Conservation (phyloP, 2,329 filamentous ascomycete species). For the Cladosporium sp. region DNA sequence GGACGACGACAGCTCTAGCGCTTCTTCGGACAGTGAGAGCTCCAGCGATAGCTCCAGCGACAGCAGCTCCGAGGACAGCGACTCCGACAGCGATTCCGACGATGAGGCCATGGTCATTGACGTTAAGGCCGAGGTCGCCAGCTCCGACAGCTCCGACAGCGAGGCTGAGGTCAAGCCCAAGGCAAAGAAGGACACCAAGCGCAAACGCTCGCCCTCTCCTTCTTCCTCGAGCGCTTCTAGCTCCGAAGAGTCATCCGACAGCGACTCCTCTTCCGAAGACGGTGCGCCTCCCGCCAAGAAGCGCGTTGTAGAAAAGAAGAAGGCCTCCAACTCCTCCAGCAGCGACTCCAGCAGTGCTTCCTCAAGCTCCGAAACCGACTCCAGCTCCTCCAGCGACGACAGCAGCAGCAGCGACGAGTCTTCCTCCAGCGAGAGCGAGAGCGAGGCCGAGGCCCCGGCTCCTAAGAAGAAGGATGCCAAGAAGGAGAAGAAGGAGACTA, state of each 20-base stretch:
- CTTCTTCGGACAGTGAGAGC: conserved; percentile 20
- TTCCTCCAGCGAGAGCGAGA: conserved; percentile 22
- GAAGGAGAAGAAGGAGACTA: conserved; percentile 24
- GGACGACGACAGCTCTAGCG: conserved; percentile 16
- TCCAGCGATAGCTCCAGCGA: conserved; percentile 16
- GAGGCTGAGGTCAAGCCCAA: conserved; percentile 16
- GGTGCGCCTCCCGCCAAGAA: conserved; percentile 36
- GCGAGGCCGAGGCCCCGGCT: conserved; percentile 21
- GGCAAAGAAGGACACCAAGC: conserved; percentile 17
- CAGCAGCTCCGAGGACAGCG: conserved; percentile 22
- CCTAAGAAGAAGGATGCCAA: conserved; percentile 23
- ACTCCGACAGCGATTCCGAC: conserved; percentile 26
- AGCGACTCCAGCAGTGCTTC: conserved; percentile 12
- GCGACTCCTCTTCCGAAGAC: conserved; percentile 21
- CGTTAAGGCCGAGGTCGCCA: conserved; percentile 8
- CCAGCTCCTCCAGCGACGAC: conserved; percentile 40
- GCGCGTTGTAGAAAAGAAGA: conserved; percentile 26
- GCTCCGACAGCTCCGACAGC: conserved; percentile 21
- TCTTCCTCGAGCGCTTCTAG: conserved; percentile 21
- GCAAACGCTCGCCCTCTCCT: conserved; percentile 21
- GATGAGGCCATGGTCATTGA: conserved; percentile 11
- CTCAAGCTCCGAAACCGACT: conserved; percentile 49
- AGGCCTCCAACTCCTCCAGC: conserved; percentile 18
- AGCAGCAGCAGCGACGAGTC: conserved; percentile 22
- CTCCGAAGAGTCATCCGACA: conserved; percentile 21